These are phyloP conservation scores for Ramaria rubella DNA, from an alignment of 768 basidiomycete genomes.

Conservation along the genomic window DNA sequence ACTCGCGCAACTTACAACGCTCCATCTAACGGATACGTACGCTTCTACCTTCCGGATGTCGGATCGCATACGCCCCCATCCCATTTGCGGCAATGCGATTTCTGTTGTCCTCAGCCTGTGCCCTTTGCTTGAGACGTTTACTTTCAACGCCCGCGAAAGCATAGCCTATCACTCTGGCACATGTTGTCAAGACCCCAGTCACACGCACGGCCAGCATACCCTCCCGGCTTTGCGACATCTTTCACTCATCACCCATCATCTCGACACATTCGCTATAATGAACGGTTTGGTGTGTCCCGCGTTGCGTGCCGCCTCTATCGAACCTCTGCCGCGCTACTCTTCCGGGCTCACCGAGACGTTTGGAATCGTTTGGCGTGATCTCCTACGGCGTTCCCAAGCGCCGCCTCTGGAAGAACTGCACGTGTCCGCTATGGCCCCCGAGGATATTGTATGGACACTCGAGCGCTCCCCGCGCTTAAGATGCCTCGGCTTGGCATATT, in stretches of 20 bases:
- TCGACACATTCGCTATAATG: neutral
- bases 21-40: neutral
- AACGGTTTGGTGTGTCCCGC: neutral
- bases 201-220: no score
- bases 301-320: neutral
- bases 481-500: neutral
- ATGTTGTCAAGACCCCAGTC: no score
- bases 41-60: neutral
- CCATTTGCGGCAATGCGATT: no score
- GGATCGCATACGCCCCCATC: neutral
- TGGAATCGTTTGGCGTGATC: neutral
- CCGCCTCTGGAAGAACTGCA: neutral
- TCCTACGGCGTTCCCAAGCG: neutral
- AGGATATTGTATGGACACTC: neutral
- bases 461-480: neutral
- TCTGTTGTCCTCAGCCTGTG: no score
- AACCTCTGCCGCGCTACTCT: neutral
- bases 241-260: neutral
- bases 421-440: neutral
- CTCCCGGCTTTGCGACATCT: neutral
- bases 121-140: no score
- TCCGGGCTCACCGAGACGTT: neutral
- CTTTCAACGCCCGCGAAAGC: no score
- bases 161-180: no score
- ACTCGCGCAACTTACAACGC: neutral